Evolutionary conservation across 1,284 basidiomycete genomes (phyloP).

Genomic region (Gomphus sp.): DNA sequence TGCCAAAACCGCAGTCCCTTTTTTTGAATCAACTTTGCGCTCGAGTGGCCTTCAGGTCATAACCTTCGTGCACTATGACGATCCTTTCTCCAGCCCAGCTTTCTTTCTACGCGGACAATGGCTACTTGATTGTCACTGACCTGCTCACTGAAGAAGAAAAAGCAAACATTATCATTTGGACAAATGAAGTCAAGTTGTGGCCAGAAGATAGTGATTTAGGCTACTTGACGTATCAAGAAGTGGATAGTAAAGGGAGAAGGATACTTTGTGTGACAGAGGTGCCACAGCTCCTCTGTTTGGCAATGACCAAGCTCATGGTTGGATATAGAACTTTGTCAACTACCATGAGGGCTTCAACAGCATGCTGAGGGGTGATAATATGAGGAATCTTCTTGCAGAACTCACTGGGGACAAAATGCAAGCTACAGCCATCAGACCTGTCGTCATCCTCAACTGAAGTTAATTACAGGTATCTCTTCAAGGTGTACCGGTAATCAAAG

Average conservation of each 20-base stretch:
- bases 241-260: constrained; percentile 16
- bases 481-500: not conserved
- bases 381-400: constrained; percentile 16
- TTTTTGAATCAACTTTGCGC: too few relatives aligned
- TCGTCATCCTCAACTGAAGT: not conserved
- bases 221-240: constrained; percentile 23
- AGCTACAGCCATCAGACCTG: not conserved
- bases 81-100: constrained; percentile 14
- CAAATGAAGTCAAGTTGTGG: constrained; percentile 20
- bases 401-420: constrained; percentile 17
- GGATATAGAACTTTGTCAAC: constrained; percentile 16
- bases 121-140: constrained; percentile 17
- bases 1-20: too few relatives aligned
- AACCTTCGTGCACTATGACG: not conserved
- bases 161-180: constrained; percentile 17
- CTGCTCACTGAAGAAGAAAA: constrained; percentile 14
- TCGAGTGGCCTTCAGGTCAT: too few relatives aligned
- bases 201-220: constrained; percentile 16
- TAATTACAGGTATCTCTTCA: constrained; percentile 3
- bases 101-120: constrained; percentile 15
- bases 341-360: constrained; percentile 18
- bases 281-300: constrained; percentile 7
- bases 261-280: constrained; percentile 22
- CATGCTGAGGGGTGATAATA: constrained; percentile 18
- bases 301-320: not conserved